Base-by-base conservation (phyloP, 2,329 filamentous ascomycete species). In the Cylindrodendrum hubeiense region DNA sequence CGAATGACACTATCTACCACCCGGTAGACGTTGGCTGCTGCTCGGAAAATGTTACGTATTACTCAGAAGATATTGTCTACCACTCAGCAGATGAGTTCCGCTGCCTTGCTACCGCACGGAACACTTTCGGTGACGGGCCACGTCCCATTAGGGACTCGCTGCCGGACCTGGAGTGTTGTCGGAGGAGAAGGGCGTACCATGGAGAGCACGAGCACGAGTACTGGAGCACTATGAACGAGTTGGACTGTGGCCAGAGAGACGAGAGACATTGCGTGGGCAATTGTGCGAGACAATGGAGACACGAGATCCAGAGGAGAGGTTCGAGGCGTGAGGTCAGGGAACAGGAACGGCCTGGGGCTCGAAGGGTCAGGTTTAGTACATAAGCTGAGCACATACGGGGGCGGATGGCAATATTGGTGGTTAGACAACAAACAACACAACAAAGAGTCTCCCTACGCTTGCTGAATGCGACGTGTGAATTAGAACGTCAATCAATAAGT, bases 311-410 rank as follows among this genome's bases (percentile, higher is more conserved):
- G 9, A 37, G 44, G 51, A 46, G 46, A 43, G 44, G 21, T 21
- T 21, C 43, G 46, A 52, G 60, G 47, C 10, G 19, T 33, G 37
- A 39, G 26, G 44, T 17, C 5, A 46, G 21, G n/a, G 46, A 21
- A 21, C 21, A 39, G n/a, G 30, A n/a, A 3, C 46, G 37, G 4
- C 17, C 47, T n/a, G 17, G 21, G 5, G 15, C 21, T n/a, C 52
- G 46, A 15, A 51, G 53, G 26, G 60, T 63, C n/a, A 57, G 60
- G 5, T 63, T 63, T 30, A 49, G 26, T 22, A 7, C 30, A 21
- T 52, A 22, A 57, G 24, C 3, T 17, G 7, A n/a, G 39, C 4
- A 21, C 1, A 43, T 21, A 43, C 19, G n/a, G 13, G 8, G 13
- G 8, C n/a, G n/a, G n/a, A n/a, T n/a, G n/a, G n/a, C n/a, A n/a